These are phyloP conservation scores for Oldenlandia corymbosa DNA, from an alignment of 257 asterid species.

Conservation along the genomic window DNA sequence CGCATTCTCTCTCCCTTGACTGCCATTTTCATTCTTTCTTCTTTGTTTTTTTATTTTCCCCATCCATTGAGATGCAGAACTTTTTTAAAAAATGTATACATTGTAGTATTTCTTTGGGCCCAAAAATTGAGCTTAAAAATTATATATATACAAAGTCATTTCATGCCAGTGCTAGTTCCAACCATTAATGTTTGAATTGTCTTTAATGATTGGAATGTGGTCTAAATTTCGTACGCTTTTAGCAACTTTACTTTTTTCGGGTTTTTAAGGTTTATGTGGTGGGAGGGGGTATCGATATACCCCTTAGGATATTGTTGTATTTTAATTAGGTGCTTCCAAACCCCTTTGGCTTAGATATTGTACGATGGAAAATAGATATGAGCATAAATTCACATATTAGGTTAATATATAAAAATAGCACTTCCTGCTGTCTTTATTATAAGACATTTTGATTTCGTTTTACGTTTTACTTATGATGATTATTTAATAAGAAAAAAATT, in stretches of 20 bases:
- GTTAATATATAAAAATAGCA: not conserved
- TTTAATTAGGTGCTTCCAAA: not conserved
- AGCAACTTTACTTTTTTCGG: conserved; percentile 7
- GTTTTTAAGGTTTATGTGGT: conserved; percentile 21
- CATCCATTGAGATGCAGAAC: no score
- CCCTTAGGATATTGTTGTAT: conserved; percentile 2
- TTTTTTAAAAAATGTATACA: no score
- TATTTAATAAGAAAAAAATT: no score
- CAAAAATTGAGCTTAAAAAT: conserved; percentile 2
- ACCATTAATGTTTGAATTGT: conserved; percentile 13
- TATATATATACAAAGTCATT: not conserved
- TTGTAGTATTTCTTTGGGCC: conserved; percentile 2
- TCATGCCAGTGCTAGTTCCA: conserved; percentile 9
- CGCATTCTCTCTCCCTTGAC: conserved; percentile 9
- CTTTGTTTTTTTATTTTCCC: no score
- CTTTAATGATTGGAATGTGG: conserved; percentile 21
- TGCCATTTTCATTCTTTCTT: not conserved
- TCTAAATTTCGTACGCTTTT: conserved; percentile 5
- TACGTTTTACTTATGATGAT: no score
- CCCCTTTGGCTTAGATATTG: no score
- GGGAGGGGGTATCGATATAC: conserved; percentile 1
- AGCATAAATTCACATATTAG: not conserved
- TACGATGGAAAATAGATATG: not conserved
- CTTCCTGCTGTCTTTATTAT: no score
- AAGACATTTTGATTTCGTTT: no score